Base-by-base conservation (phyloP, 768 basidiomycete genomes). In the Pleurotus sapidus region DNA sequence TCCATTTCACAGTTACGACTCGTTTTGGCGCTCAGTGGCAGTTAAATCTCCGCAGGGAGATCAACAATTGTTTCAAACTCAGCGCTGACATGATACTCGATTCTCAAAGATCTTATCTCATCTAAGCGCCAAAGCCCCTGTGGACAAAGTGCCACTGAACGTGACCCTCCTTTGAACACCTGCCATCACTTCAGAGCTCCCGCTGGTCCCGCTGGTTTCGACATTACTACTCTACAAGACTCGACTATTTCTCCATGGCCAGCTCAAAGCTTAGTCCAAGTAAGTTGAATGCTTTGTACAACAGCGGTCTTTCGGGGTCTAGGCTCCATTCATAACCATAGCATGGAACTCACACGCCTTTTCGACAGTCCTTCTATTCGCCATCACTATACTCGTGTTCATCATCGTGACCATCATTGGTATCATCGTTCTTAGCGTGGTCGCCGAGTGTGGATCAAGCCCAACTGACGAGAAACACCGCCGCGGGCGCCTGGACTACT, bases 371-470 rank as follows among this genome's bases (percentile, higher is more conserved):
- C 55, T 56, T 38, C 46, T 56, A 9, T 56, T 56, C 43, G 43
- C 43, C 11, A 46, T 56, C 23, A 56, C 46, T 5, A 46, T 56
- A 5, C 37, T 56, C 38, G 43, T 25, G 5, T 56, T 56, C 55
- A 56, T 56, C 43, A 24, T 56, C 18, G 55, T 47, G 7, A 56
- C 55, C 18, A 56, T 56, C 23, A 17, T 56, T 24, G 55, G 55
- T 37, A 56, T 46, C 24, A 45, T 56, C n/a, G 25, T 56, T 18
- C 42, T 56, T 45, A 56, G 46, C 37, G 18, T 47, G 5, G 42
- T 37, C 9, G 25, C 14, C 8, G 50, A 37, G 5, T 18, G 24
- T 25, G 17, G 38, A 18, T n/a, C 48, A 34, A 17, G n/a, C 39
- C 43, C 40, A 24, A 46, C 55, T 17, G 34, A 56, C 24, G 25